Base-by-base conservation (phyloP, 2,329 filamentous ascomycete species). In the Claviceps citrina region DNA sequence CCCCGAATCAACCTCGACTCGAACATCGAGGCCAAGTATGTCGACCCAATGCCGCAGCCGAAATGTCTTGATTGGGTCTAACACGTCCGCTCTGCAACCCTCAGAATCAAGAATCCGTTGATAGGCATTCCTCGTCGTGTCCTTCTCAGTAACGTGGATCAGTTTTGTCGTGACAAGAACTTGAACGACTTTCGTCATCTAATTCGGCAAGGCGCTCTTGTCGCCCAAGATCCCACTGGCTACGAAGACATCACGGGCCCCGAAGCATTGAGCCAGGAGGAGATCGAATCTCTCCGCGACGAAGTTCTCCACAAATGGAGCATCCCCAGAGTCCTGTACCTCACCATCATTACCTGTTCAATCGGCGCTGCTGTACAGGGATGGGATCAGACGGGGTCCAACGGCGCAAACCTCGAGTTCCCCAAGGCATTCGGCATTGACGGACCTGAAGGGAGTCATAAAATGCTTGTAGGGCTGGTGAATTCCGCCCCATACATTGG, bases 341-440 rank as follows among this genome's bases (percentile, higher is more conserved):
- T 79, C 46, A 81, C 79, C 28, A 79, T 84, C 47, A 62, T 71
- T 9, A 71, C 75, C 18, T 81, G 76, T 55, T 81, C 78, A 31
- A 71, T 83, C 39, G 78, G 76, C 38, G 78, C 78, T 13, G 76
- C 77, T n/a, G 76, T 81, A 8, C 74, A 78, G 49, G 76, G 77
- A 19, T 81, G 76, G 76, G 76, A 81, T 46, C 73, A 79, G 55
- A 79, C 75, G 16, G 76, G 73, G 27, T 65, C 66, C 40, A 78
- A 78, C 47, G 73, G 73, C 28, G 76, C 76, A 42, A 80, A 76
- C 47, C 60, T 80, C 47, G 70, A 69, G 40, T 79, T 79, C 47
- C 73, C 73, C 0, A 43, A 54, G 0, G 65, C 64, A 25, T 76
- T 76, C 36, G 62, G 63, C 28, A 64, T 64, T 38, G 60, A 51